These are phyloP conservation scores for Tricholoma matsutake DNA, from an alignment of 768 basidiomycete species.

Conservation along the genomic window DNA sequence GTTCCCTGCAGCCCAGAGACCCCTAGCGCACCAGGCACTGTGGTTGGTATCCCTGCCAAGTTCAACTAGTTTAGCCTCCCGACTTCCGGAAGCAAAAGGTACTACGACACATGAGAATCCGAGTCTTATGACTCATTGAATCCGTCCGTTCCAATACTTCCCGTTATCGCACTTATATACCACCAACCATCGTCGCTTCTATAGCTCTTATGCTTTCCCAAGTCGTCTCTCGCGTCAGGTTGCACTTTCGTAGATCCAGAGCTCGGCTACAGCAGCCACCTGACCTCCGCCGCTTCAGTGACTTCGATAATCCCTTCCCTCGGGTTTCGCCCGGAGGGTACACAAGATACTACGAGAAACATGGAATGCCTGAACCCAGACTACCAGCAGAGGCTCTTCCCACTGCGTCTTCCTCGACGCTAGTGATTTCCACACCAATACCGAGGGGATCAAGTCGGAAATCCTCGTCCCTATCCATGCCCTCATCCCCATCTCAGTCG, in stretches of 20 bases:
- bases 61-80: not conserved
- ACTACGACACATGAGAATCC: slow-evolving; percentile 10
- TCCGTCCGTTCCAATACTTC: slow-evolving; percentile 4
- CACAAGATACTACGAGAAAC: slow-evolving; percentile 33
- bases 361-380: slow-evolving; percentile 16
- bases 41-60: not conserved
- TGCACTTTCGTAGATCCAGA: slow-evolving; percentile 18
- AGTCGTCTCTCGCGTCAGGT: slow-evolving; percentile 23
- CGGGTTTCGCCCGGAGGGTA: slow-evolving; percentile 40
- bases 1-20: not conserved
- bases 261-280: slow-evolving; percentile 27
- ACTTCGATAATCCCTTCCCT: slow-evolving; percentile 37
- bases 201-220: slow-evolving; percentile 24
- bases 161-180: not conserved
- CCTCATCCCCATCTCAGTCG: slow-evolving; percentile 19
- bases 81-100: not conserved
- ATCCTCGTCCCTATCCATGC: not conserved
- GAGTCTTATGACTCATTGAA: slow-evolving; percentile 17
- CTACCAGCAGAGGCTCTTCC: not conserved
- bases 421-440: slow-evolving; percentile 2
- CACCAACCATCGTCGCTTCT: not conserved
- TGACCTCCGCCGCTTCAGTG: slow-evolving; percentile 33
- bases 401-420: slow-evolving; percentile 9
- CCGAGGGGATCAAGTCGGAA: not conserved
- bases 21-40: not conserved